Base-by-base conservation (phyloP, 495 filamentous ascomycete species). In the Hypoxylon perforatum region DNA sequence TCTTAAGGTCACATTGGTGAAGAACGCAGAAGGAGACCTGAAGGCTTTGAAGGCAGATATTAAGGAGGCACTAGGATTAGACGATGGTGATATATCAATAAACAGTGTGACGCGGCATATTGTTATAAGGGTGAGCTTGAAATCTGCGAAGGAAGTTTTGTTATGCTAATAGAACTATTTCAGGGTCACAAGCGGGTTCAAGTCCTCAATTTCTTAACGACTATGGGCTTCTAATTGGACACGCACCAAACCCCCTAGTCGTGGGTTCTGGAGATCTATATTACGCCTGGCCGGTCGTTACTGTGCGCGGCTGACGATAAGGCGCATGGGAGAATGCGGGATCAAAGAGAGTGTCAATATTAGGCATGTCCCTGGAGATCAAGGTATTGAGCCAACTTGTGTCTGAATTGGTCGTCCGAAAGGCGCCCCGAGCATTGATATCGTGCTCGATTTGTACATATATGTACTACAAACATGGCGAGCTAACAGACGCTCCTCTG, bases 11-110 rank as follows among this genome's bases (percentile, higher is more conserved):
- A 97, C 95, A 4, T 75, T 84, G 65, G 80, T 99, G 51, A 88
- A 91, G 70, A 92, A 91, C 76, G 85, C 92, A 38, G 87, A 92
- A 61, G 95, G 95, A 22, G 85, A 93, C 73, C 55, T 86, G 51
- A 71, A 76, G 19, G 82, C 80, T 4, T 69, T 95, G 30, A 85
- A 65, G 72, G 79, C 54, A 41, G 84, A 82, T 21, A 7, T 77
- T 2, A 53, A 25, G 18, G 77, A 76, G 64, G 71, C 63, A n/a
- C 60, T 73, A 2, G 14, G 55, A 5, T 23, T 75, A 9, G 12
- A 44, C 2, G 35, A 61, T 0, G 59, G 61, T 15, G 60, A 73
- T 21, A 74, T 88, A 8, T 72, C 74, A 3, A 72, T 89, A 18
- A 88, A 87, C 64, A 77, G 76, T 46, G 63, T 82, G 0, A 89